These are phyloP conservation scores for Toxoplasma gondii DNA, from an alignment of 169 alveolate genomes.

Conservation along the genomic window DNA sequence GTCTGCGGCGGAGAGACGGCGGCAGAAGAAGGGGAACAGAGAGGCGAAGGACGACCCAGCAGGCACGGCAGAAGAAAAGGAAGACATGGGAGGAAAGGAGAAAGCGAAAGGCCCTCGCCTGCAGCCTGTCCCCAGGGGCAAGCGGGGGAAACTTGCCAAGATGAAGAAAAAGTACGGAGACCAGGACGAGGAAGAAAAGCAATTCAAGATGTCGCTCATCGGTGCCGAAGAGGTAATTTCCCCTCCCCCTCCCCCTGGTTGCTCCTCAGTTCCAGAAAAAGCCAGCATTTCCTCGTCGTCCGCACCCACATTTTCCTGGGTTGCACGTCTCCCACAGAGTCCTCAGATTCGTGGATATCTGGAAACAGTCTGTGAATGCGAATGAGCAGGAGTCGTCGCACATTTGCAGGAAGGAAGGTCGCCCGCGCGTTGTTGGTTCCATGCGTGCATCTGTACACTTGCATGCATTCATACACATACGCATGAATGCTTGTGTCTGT, in stretches of 20 bases:
- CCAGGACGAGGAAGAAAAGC: constrained; percentile 85
- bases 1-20: background rate
- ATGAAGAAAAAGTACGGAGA: constrained; percentile 83
- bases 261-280: too few relatives aligned
- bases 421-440: too few relatives aligned
- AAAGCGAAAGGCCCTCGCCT: background rate
- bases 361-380: too few relatives aligned
- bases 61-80: background rate
- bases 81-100: background rate
- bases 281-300: too few relatives aligned
- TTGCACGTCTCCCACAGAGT: too few relatives aligned
- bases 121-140: constrained; percentile 75
- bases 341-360: too few relatives aligned
- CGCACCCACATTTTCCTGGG: too few relatives aligned
- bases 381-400: too few relatives aligned
- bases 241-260: background rate
- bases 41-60: background rate
- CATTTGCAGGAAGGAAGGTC: too few relatives aligned
- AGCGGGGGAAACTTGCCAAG: constrained; percentile 78
- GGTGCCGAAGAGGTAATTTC: constrained; percentile 82
- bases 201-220: constrained; percentile 76
- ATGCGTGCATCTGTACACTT: too few relatives aligned
- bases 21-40: constrained; percentile 3
- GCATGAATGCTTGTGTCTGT: background rate
- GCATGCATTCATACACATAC: background rate